Percentiles rank a stretch among this genome's conserved stretches.
Conservation (phyloP, 1,139 yeast genomes). For the Chernovozyma sophiae-reginae region DNA sequence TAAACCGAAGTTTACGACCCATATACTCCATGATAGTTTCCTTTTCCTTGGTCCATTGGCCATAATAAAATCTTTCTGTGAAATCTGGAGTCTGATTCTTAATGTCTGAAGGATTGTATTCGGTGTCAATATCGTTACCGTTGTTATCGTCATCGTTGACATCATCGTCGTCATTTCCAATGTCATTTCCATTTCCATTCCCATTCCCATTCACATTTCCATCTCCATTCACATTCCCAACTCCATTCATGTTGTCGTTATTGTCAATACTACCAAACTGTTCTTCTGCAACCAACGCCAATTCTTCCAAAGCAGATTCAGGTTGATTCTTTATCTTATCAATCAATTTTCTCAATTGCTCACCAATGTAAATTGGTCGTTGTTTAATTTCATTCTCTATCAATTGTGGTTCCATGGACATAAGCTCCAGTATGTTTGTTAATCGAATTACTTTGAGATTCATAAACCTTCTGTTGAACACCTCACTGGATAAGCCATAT, state of each 20-base stretch:
- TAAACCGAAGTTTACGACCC: not conserved
- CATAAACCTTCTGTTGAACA: conserved; percentile 15
- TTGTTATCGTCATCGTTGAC: not conserved
- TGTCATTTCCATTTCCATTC: conserved; percentile 1
- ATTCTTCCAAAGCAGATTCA: conserved; percentile 10
- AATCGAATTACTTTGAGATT: conserved; percentile 8
- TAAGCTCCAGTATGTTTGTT: conserved; percentile 5
- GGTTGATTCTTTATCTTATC: conserved; percentile 7
- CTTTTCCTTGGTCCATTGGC: not conserved
- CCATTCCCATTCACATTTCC: conserved; percentile 13
- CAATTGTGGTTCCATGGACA: conserved; percentile 7
- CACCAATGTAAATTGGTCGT: conserved; percentile 11
- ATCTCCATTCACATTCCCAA: conserved; percentile 15
- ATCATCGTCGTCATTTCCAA: not conserved
- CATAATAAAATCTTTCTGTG: conserved; percentile 1
- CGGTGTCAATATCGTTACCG: not conserved
- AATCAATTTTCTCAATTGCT: conserved; percentile 7
- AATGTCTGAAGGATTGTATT: not conserved
- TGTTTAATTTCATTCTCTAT: conserved; percentile 11
- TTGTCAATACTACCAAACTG: conserved; percentile 7
- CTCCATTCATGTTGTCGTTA: conserved; percentile 7
- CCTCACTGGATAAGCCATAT: conserved; percentile 11
- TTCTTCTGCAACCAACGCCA: conserved; percentile 13
- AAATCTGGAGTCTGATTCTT: not conserved
- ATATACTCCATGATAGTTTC: not conserved